Evolutionary conservation across 164 flowering plant genomes (phyloP), one percentile per base, ranked within the genome.

Genomic region (Macadamia tetraphylla): DNA sequence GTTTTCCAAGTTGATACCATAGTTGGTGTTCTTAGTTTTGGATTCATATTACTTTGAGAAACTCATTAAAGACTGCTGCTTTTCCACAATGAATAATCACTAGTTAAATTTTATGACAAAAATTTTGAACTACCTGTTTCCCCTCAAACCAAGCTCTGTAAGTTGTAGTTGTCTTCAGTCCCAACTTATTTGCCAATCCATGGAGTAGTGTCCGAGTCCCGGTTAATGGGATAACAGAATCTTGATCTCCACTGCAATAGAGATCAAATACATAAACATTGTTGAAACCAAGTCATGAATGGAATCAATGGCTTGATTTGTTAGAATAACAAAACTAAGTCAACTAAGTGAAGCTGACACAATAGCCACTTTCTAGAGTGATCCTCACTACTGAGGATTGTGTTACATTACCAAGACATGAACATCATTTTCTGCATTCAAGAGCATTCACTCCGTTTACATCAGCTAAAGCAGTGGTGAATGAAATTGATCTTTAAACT

Each of bases 181-280:
- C 68, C 31, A 85, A 23, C 17, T 67, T 60, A 44, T 63, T 70
- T 31, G 84, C 87, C 23, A 85, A 52, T 11, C 71, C 48, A 58
- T 79, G 67, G 29, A 85, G 77, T 31, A 82, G 73, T 6, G 58
- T 73, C 29, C 89, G 75, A 29, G 78, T 82, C 44, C 89, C 89
- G 0, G 77, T 82, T 12, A 85, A 64, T 23, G 89, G 89, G 60
- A 85, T 76, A 2, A 83, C 83, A 6, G 89, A 80, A 78, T 85
- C 89, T 74, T 85, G 87, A 70, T 85, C 89, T 11, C 89, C 89
- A 68, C 89, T 85, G 81, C 62, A 56, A n/a, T 9, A 23, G 32
- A 58, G 17, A 63, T 44, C 18, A 64, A 18, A 56, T 29, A 31
- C 4, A 23, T 9, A 62, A 9, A 62, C 17, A 57, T 42, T 66